phyloP scores from a whole-genome alignment of 257 asterid genomes.

The Solanum tacnaense region DNA sequence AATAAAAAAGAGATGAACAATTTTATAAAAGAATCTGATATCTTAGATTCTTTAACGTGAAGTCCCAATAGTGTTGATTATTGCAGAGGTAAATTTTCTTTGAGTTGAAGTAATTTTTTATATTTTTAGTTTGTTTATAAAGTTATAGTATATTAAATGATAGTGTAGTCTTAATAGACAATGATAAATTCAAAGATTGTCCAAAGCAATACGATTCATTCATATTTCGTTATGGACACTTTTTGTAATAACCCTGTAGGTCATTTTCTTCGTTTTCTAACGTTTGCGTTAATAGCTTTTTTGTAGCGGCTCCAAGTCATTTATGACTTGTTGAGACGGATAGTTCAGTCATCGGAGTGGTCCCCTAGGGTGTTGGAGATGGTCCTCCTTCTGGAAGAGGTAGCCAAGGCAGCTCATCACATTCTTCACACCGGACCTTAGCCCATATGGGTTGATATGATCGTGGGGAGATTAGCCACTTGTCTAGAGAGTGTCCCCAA shows the following conservation, averaged over 20 bases:
- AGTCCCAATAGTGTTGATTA: background rate
- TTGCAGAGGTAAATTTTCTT: background rate
- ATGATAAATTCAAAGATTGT: no score
- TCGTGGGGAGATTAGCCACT: background rate
- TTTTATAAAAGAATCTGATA: background rate
- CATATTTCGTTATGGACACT: no score
- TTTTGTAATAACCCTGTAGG: no score
- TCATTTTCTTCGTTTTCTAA: no score
- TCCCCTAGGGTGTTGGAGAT: no score
- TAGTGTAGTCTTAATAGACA: background rate
- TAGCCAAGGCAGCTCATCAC: background rate
- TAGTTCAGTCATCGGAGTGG: no score
- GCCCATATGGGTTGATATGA: background rate
- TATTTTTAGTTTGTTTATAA: no score
- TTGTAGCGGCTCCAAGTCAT: no score
- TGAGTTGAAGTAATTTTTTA: background rate
- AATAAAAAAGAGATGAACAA: background rate
- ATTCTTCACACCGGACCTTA: background rate
- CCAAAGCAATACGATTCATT: no score
- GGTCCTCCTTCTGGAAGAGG: background rate
- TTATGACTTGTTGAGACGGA: no score
- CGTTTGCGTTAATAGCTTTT: no score
- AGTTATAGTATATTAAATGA: no score
- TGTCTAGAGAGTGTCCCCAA: background rate
- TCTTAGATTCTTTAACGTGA: background rate